Conservation (phyloP, 768 basidiomycete species). For the Fistulinella prunicolor region DNA sequence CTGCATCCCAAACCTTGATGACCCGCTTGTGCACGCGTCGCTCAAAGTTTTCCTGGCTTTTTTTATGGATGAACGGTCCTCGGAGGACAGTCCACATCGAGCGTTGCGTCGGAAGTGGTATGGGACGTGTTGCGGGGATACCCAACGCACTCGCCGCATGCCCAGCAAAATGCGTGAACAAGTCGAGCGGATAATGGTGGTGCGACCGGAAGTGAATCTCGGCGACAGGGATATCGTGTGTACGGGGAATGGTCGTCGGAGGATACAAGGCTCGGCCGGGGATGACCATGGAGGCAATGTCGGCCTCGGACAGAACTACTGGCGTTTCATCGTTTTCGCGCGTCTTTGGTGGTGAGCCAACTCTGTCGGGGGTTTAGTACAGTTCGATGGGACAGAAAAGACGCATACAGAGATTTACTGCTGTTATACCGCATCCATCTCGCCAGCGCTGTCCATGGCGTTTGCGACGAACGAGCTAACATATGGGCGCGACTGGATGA, state of each 20-base stretch:
- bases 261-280: conserved; percentile 59
- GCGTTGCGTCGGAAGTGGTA: conserved; percentile 69
- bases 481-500: conserved; percentile 20
- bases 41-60: conserved; percentile 94
- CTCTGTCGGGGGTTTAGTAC: neutral
- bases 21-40: conserved; percentile 76
- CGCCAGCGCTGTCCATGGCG: conserved; percentile 15
- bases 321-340: conserved; percentile 6
- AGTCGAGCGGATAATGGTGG: conserved; percentile 59
- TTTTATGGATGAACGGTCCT: conserved; percentile 90
- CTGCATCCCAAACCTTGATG: conserved; percentile 90
- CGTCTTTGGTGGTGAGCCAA: conserved; percentile 1
- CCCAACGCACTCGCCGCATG: conserved; percentile 85
- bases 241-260: conserved; percentile 55
- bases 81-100: conserved; percentile 82
- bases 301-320: conserved; percentile 34
- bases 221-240: conserved; percentile 75
- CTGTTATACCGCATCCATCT: conserved; percentile 23
- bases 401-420: conserved; percentile 13
- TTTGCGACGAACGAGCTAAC: conserved; percentile 25
- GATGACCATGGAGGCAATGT: conserved; percentile 51
- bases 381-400: neutral
- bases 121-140: conserved; percentile 68
- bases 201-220: conserved; percentile 82
- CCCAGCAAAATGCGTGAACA: conserved; percentile 79